phyloP scores from a whole-genome alignment of 2,329 filamentous ascomycete species.

The Pleoardoris graminearum region DNA sequence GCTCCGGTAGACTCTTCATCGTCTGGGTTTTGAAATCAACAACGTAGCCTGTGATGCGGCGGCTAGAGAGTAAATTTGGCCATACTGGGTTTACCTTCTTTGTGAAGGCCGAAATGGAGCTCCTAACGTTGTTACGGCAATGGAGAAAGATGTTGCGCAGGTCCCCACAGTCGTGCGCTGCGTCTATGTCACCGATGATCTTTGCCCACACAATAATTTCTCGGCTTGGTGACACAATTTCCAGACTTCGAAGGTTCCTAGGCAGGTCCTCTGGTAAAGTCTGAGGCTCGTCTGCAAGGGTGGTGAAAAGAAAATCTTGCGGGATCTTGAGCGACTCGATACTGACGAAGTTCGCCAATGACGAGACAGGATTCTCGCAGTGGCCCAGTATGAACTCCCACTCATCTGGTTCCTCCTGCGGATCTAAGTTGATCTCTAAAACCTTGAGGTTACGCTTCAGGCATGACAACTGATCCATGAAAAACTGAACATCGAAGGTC shows the following conservation, averaged over 20 bases:
- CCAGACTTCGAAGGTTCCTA: conserved; percentile 18
- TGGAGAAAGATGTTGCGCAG: conserved; percentile 16
- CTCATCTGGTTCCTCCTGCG: conserved; percentile 14
- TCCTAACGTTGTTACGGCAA: conserved; percentile 19
- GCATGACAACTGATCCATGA: conserved; percentile 19
- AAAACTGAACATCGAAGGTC: conserved; percentile 16
- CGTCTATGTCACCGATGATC: neutral
- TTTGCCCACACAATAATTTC: conserved; percentile 14
- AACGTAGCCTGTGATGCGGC: conserved; percentile 15
- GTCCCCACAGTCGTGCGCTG: neutral
- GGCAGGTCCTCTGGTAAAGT: conserved; percentile 15
- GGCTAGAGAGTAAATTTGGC: conserved; percentile 3
- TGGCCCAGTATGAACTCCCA: conserved; percentile 20
- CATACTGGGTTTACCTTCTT: conserved; percentile 12
- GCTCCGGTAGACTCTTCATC: conserved; percentile 6
- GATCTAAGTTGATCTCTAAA: conserved; percentile 20
- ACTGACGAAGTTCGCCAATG: conserved; percentile 13
- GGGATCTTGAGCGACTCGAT: conserved; percentile 20
- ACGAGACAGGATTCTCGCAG: conserved; percentile 12
- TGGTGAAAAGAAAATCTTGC: conserved; percentile 19
- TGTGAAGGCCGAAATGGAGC: conserved; percentile 10
- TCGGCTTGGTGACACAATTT: conserved; percentile 19
- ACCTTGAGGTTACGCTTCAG: conserved; percentile 15
- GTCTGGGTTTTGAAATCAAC: conserved; percentile 10
- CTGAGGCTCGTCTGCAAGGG: neutral